These are phyloP conservation scores for Salix caprea DNA, from an alignment of 345 rosid species.

Conservation along the genomic window DNA sequence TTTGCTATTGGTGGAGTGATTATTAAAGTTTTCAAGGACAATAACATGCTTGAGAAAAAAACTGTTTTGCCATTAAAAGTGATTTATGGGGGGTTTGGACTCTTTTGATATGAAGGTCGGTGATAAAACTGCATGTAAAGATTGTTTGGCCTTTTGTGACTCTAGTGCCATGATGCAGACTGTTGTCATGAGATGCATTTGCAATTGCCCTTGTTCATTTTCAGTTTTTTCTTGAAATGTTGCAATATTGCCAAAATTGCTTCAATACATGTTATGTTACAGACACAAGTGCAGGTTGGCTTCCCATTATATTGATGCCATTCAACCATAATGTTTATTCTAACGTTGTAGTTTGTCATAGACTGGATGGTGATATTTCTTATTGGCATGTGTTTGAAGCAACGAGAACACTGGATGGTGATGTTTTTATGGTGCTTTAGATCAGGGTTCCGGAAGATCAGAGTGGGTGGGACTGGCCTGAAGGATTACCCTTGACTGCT, in stretches of 20 bases:
- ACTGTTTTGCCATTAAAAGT: background rate
- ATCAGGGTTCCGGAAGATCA: conserved; percentile 63
- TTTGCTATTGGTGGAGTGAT: no score
- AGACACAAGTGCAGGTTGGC: background rate
- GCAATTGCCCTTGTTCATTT: background rate
- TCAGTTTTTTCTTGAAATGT: background rate
- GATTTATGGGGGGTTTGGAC: background rate
- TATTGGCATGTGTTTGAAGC: conserved; percentile 61
- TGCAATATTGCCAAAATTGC: background rate
- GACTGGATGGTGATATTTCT: conserved; percentile 47
- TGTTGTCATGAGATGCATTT: background rate
- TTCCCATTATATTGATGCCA: conserved; percentile 1
- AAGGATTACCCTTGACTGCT: conserved; percentile 40
- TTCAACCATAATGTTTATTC: conserved; percentile 14
- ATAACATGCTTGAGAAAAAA: background rate
- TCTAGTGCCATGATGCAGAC: background rate
- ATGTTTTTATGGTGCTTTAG: conserved; percentile 68
- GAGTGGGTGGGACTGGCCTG: conserved; percentile 63
- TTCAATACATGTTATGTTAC: background rate
- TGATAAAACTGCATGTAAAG: background rate
- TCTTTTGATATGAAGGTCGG: background rate
- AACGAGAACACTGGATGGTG: conserved; percentile 64
- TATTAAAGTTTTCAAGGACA: background rate
- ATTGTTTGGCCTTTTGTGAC: background rate
- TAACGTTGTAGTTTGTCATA: conserved; percentile 17